phyloP scores from a whole-genome alignment of 495 filamentous ascomycete genomes.

The Clohesyomyces aquaticus region DNA sequence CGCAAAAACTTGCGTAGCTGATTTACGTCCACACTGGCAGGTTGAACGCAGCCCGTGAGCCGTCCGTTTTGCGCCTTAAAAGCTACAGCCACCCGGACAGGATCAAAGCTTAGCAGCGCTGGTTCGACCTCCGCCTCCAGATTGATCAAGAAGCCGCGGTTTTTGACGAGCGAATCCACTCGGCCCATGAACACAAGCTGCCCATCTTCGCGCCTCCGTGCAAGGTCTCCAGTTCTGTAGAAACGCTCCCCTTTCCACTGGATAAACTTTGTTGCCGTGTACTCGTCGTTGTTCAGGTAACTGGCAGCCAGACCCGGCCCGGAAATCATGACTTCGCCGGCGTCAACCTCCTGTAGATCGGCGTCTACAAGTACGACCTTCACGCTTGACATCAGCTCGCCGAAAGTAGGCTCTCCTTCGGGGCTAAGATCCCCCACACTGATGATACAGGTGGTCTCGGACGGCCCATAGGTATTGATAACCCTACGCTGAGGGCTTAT shows the following conservation, averaged over 20 bases:
- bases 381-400: slow-evolving; percentile 16
- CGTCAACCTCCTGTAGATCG: not conserved
- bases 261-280: slow-evolving; percentile 54
- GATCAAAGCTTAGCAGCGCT: slow-evolving; percentile 6
- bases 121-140: slow-evolving; percentile 22
- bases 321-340: slow-evolving; percentile 22
- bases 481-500: slow-evolving; percentile 28
- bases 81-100: slow-evolving; percentile 7
- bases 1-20: slow-evolving; percentile 4
- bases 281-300: slow-evolving; percentile 24
- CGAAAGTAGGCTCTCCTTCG: not conserved
- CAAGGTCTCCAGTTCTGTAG: slow-evolving; percentile 34
- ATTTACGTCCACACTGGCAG: not conserved
- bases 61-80: slow-evolving; percentile 11
- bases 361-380: slow-evolving; percentile 8
- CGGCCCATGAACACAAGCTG: slow-evolving; percentile 31
- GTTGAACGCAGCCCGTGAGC: slow-evolving; percentile 10
- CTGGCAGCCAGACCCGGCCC: slow-evolving; percentile 16
- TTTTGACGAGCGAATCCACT: slow-evolving; percentile 37
- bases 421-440: not conserved
- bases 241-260: slow-evolving; percentile 16
- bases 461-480: slow-evolving; percentile 46
- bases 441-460: slow-evolving; percentile 40
- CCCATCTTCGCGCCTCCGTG: slow-evolving; percentile 18
- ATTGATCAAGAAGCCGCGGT: slow-evolving; percentile 25